phyloP scores from a whole-genome alignment of 1,284 basidiomycete genomes.

The Puccinia horiana region DNA sequence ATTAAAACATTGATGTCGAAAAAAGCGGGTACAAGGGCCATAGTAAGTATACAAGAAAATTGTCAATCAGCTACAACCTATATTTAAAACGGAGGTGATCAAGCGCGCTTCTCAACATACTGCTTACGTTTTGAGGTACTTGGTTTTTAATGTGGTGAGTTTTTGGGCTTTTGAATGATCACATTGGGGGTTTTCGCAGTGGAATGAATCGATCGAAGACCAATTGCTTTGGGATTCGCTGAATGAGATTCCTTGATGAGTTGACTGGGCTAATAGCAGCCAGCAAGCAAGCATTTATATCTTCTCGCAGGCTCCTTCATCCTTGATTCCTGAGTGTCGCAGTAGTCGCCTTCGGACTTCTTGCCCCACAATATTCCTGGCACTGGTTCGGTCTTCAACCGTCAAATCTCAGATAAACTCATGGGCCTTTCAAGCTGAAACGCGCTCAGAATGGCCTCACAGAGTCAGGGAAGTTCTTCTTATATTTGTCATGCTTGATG shows the following conservation, averaged over 20 bases:
- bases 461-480: neutral
- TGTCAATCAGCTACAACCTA: too few relatives aligned
- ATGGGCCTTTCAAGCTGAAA: too few relatives aligned
- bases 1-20: too few relatives aligned
- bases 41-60: too few relatives aligned
- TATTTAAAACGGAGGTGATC: neutral
- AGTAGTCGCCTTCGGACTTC: neutral
- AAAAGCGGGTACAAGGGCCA: too few relatives aligned
- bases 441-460: neutral
- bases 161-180: neutral
- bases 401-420: too few relatives aligned
- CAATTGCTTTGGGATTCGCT: neutral
- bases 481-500: neutral
- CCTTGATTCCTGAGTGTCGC: neutral
- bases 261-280: too few relatives aligned
- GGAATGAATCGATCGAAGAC: neutral
- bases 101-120: neutral
- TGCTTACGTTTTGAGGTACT: neutral
- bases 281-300: neutral
- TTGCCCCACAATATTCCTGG: neutral
- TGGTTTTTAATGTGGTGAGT: neutral
- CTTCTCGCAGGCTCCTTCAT: neutral
- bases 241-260: neutral
- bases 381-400: too few relatives aligned
- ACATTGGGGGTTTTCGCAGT: too few relatives aligned